Evolutionary conservation across 2,329 filamentous ascomycete species (phyloP), one percentile per base, ranked within the genome.

Genomic region (Didymella pinodella): DNA sequence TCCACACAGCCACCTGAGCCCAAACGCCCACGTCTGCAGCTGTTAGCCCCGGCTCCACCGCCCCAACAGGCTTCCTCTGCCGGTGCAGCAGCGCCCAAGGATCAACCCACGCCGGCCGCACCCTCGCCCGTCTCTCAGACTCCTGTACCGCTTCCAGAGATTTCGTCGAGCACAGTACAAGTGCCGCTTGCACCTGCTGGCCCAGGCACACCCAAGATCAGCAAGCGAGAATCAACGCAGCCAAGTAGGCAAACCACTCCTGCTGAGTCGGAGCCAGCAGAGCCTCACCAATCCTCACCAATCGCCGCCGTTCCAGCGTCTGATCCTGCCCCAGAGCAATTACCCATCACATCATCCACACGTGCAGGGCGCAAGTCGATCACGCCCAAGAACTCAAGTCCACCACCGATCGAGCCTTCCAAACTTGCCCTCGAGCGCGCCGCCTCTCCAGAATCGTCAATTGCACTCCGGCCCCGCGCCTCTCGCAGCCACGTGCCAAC

Each of bases 151-250:
- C 31, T 60, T 14, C 63, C 51, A 20, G 67, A 72, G 41, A 59
- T 31, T 18, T 48, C 58, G 16, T 41, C 46, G 3, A 61, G n/a
- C 41, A 73, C 70, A 18, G 59, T 74, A 0, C 77, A 67, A 65
- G 72, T 82, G 12, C 80, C 82, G 32, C 76, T 81, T 29, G 80
- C 80, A 38, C 80, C 81, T 40, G 79, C 78, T 36, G 78, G 79
- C 11, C 76, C 75, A 25, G 67, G 68, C 51, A 76, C 74, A 4
- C 70, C 72, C 29, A 69, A 67, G 44, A 36, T 53, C 51, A 43
- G 34, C 57, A 46, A 71, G 62, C 26, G 62, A 32, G 46, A 63
- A 34, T 44, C 59, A 14, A 54, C 45, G 48, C 34, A 52, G 34
- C 31, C 57, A 6, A 67, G 58, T 44, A 46, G 67, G 47, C 51